Evolutionary conservation across 345 rosid genomes (phyloP), one percentile per base, ranked within the genome.

Genomic region (Bretschneidera sinensis): DNA sequence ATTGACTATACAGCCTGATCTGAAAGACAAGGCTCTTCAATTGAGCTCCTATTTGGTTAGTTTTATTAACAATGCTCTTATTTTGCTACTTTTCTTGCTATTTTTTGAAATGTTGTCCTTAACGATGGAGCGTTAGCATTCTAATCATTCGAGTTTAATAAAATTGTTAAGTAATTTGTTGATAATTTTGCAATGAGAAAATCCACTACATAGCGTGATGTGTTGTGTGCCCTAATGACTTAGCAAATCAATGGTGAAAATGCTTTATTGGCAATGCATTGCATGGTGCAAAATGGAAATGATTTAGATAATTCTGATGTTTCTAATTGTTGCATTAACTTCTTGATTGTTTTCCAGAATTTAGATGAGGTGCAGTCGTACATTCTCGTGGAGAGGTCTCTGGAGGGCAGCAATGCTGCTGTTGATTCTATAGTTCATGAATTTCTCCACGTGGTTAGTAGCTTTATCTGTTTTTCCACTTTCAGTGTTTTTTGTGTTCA

Each of bases 331-430:
- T 39, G 16, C 28, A 24, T 43, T 48, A 20, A 52, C 73, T 58
- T 35, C 18, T 68, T 68, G 34, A 51, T 58, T 60, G 24, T 69
- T 70, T 11, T 60, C 78, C 83, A 92, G 97, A 74, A 68, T 69
- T 85, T 92, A 64, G 98, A 89, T 79, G 96, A 87, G 78, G 85
- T 92, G 75, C 92, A 92, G 55, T 76, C 92, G 0, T 92, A 90
- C 71, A 87, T 89, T 68, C 82, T 92, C 10, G 84, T 85, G 54
- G 91, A 87, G 71, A 80, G 99, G 75, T 83, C 67, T 55, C 43
- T 54, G 19, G 81, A 81, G 67, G 66, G 56, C 31, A 74, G 58
- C 16, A 60, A 53, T 52, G 63, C 60, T 47, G 75, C 81, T 21
- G 55, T 67, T 57, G 82, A 80, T 71, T 76, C 83, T 7, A 24